These are phyloP conservation scores for Rhytidhysteron rufulum DNA, from an alignment of 2,329 filamentous ascomycete genomes.

Conservation along the genomic window DNA sequence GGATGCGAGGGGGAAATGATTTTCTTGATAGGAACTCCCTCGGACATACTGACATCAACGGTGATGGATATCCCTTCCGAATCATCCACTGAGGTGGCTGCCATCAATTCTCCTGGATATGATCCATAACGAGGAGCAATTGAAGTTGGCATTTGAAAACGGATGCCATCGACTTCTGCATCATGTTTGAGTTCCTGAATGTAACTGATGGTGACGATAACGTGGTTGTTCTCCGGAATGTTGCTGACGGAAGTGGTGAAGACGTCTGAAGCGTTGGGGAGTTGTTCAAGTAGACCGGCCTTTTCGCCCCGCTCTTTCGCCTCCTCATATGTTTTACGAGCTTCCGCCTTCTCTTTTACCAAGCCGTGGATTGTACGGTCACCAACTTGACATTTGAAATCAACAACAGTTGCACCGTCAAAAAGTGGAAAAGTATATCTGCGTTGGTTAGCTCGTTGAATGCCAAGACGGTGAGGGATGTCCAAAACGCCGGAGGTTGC, in stretches of 20 bases:
- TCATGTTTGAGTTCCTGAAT: slow-evolving; percentile 68
- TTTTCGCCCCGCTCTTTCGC: slow-evolving; percentile 56
- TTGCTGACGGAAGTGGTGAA: slow-evolving; percentile 66
- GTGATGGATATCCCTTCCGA: slow-evolving; percentile 47
- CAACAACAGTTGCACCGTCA: slow-evolving; percentile 64
- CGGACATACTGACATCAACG: slow-evolving; percentile 54
- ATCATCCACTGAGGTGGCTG: slow-evolving; percentile 10
- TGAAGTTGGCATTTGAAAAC: slow-evolving; percentile 62
- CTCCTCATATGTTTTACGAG: slow-evolving; percentile 54
- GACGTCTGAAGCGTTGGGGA: slow-evolving; percentile 55
- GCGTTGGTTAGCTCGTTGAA: not conserved
- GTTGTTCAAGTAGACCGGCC: slow-evolving; percentile 62
- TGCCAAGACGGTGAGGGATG: too few species aligned
- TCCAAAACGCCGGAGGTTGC: too few species aligned
- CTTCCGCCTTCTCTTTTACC: slow-evolving; percentile 61
- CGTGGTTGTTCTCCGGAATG: slow-evolving; percentile 52
- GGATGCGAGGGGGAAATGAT: slow-evolving; percentile 65
- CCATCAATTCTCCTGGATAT: slow-evolving; percentile 25
- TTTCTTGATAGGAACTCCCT: slow-evolving; percentile 52
- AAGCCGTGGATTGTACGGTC: slow-evolving; percentile 56
- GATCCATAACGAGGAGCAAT: slow-evolving; percentile 63
- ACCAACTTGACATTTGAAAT: slow-evolving; percentile 60
- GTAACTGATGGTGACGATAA: slow-evolving; percentile 60
- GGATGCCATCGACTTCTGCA: slow-evolving; percentile 59
- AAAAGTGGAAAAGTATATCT: slow-evolving; percentile 66